These are phyloP conservation scores for Gastrodia elata DNA, from an alignment of 106 monocot species.

Conservation along the genomic window DNA sequence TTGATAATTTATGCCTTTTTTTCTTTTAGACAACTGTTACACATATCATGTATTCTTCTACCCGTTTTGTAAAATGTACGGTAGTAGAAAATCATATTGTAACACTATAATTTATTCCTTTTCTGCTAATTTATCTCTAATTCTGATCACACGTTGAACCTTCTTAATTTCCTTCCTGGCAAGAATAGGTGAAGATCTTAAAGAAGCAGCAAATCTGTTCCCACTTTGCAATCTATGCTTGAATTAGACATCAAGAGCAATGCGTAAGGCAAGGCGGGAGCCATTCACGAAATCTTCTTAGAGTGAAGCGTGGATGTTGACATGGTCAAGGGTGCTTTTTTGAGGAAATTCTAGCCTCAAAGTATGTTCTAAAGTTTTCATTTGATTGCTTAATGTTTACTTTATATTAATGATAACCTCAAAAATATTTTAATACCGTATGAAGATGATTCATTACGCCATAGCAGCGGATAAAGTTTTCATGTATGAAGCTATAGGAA, in stretches of 20 bases:
- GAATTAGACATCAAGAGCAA: slow-evolving; percentile 50
- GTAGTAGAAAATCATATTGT: too few relatives aligned
- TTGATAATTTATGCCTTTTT: too few relatives aligned
- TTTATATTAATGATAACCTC: neutral
- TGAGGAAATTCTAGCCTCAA: slow-evolving; percentile 63
- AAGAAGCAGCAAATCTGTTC: slow-evolving; percentile 54
- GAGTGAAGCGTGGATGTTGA: slow-evolving; percentile 90
- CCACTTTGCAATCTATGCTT: slow-evolving; percentile 49
- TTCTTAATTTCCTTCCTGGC: neutral
- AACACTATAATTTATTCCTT: too few relatives aligned
- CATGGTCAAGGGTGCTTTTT: slow-evolving; percentile 83
- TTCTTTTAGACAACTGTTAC: too few relatives aligned
- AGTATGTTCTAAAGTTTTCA: slow-evolving; percentile 36
- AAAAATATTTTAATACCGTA: too few relatives aligned
- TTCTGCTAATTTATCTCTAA: too few relatives aligned
- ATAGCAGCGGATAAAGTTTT: too few relatives aligned
- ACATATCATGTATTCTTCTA: too few relatives aligned
- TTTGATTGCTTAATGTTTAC: slow-evolving; percentile 2
- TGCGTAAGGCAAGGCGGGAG: slow-evolving; percentile 58
- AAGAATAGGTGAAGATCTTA: slow-evolving; percentile 63
- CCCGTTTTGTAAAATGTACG: too few relatives aligned
- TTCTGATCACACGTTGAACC: neutral
- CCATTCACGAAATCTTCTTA: slow-evolving; percentile 83
- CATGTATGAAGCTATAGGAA: too few relatives aligned
- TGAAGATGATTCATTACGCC: too few relatives aligned